Percentiles rank a stretch among this genome's conserved stretches.
These are phyloP conservation scores for Penicillium aurantiogriseum DNA, from an alignment of 2,329 filamentous ascomycete genomes.

Conservation along the genomic window DNA sequence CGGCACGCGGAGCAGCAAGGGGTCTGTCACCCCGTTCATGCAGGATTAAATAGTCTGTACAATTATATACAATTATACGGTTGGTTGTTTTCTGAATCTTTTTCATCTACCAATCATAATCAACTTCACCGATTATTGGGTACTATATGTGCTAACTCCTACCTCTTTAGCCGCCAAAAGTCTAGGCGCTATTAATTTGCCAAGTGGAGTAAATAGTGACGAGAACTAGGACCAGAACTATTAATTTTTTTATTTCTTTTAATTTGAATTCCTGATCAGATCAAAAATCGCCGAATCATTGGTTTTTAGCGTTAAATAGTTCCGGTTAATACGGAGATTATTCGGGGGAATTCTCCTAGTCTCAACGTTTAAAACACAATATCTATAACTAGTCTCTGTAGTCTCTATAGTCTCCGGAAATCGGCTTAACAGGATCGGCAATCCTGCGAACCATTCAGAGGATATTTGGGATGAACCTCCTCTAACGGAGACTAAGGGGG, in stretches of 20 bases:
- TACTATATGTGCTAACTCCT: not conserved
- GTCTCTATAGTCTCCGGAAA: too few species aligned
- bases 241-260: too few species aligned
- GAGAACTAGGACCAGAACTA: too few species aligned
- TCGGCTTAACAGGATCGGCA: not conserved
- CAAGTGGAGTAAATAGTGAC: not conserved
- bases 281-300: conserved; percentile 1
- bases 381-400: too few species aligned
- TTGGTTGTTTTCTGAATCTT: conserved; percentile 3
- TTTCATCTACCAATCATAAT: not conserved
- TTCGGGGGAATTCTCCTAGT: conserved; percentile 10
- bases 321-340: conserved; percentile 6
- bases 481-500: not conserved
- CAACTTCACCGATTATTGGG: not conserved
- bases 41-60: conserved; percentile 23
- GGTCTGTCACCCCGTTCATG: conserved; percentile 28
- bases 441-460: not conserved
- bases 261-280: not conserved
- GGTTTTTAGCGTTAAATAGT: conserved; percentile 1
- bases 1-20: conserved; percentile 36
- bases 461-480: not conserved
- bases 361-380: not conserved
- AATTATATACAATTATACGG: not conserved
- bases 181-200: not conserved
- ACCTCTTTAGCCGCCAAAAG: not conserved